phyloP scores from a whole-genome alignment of 2,329 filamentous ascomycete genomes.

The Emydomyces testavorans region DNA sequence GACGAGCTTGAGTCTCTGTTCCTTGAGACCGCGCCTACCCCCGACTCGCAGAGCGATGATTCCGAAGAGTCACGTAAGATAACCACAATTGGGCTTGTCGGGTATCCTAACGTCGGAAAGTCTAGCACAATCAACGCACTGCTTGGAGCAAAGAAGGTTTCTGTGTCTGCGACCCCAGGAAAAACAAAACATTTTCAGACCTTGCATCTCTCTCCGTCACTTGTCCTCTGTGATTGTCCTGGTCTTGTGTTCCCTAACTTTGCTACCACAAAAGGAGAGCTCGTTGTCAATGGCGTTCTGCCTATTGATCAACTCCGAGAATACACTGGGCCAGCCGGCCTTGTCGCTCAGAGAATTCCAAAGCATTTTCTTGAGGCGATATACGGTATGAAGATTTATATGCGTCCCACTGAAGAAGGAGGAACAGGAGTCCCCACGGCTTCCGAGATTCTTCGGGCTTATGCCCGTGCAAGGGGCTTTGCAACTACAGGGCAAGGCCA shows the following conservation, averaged over 20 bases:
- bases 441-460: conserved; percentile 72
- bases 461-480: conserved; percentile 82
- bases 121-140: conserved; percentile 98
- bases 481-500: conserved; percentile 78
- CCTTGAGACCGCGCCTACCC: conserved; percentile 57
- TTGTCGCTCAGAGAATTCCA: conserved; percentile 77
- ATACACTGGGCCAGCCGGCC: conserved; percentile 70
- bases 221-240: conserved; percentile 92
- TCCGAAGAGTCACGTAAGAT: conserved; percentile 34
- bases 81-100: conserved; percentile 82
- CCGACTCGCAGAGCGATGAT: conserved; percentile 32
- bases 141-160: conserved; percentile 97
- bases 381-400: conserved; percentile 83
- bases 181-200: conserved; percentile 99
- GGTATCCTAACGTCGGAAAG: conserved; percentile 98
- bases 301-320: conserved; percentile 95
- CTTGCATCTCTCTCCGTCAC: conserved; percentile 78
- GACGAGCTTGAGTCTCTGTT: conserved; percentile 88
- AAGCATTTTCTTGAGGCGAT: conserved; percentile 80
- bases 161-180: conserved; percentile 89
- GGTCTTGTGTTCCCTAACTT: conserved; percentile 67
- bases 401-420: conserved; percentile 74
- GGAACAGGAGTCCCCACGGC: conserved; percentile 78
- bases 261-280: conserved; percentile 36
- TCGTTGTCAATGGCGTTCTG: conserved; percentile 87